Conservation (phyloP, 2,329 filamentous ascomycete genomes). For the Didymella sp. region DNA sequence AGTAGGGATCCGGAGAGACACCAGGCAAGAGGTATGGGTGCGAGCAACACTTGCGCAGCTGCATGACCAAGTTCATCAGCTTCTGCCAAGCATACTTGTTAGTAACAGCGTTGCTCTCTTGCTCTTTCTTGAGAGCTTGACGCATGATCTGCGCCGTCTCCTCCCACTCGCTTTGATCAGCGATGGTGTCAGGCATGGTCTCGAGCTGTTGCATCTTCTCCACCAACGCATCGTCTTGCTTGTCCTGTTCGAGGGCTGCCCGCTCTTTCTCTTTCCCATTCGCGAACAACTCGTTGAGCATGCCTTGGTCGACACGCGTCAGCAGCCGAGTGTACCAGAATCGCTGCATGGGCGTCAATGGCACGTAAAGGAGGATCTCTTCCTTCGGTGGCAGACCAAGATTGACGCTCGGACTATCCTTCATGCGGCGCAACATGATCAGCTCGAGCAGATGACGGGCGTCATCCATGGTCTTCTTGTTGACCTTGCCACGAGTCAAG, state of each 20-base stretch:
- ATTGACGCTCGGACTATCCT: slow-evolving; percentile 61
- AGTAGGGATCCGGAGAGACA: slow-evolving; percentile 56
- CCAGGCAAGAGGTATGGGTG: slow-evolving; percentile 61
- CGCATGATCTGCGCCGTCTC: slow-evolving; percentile 95
- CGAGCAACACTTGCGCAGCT: slow-evolving; percentile 62
- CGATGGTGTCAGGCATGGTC: slow-evolving; percentile 14
- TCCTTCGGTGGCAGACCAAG: slow-evolving; percentile 64
- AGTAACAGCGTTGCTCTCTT: slow-evolving; percentile 31
- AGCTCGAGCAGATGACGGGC: slow-evolving; percentile 61
- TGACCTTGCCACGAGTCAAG: slow-evolving; percentile 61
- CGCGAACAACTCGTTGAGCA: slow-evolving; percentile 62
- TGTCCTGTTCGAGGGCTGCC: slow-evolving; percentile 47
- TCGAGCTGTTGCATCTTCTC: slow-evolving; percentile 42
- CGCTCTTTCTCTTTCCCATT: slow-evolving; percentile 56
- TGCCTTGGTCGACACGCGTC: slow-evolving; percentile 59
- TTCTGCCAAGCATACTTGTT: slow-evolving; percentile 55
- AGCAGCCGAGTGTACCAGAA: slow-evolving; percentile 66
- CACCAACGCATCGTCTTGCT: slow-evolving; percentile 47
- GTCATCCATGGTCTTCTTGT: slow-evolving; percentile 60
- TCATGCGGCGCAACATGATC: slow-evolving; percentile 67
- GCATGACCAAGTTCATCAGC: slow-evolving; percentile 63
- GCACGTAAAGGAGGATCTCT: slow-evolving; percentile 64
- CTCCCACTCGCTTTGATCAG: slow-evolving; percentile 51
- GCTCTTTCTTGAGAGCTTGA: slow-evolving; percentile 70
- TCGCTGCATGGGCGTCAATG: slow-evolving; percentile 64